Conservation (phyloP, 495 filamentous ascomycete species). For the Penicillium maclennaniae region DNA sequence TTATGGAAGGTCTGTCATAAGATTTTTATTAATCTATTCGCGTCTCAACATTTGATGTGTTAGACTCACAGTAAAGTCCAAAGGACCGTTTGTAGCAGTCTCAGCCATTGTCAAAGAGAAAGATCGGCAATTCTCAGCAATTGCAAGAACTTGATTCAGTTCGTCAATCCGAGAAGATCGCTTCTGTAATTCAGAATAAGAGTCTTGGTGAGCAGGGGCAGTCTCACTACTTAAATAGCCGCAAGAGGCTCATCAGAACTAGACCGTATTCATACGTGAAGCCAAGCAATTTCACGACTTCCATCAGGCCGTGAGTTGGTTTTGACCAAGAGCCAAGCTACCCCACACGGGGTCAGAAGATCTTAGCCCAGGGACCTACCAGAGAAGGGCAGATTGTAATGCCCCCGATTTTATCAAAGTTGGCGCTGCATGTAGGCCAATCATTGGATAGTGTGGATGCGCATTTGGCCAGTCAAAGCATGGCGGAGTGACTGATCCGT, state of each 20-base stretch:
- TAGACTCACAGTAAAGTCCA: background rate
- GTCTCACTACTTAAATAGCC: background rate
- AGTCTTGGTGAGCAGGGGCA: background rate
- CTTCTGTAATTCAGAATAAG: no score
- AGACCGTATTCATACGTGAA: background rate
- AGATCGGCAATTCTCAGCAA: background rate
- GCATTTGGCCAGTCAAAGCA: no score
- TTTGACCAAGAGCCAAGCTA: background rate
- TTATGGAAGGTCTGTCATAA: constrained; percentile 32
- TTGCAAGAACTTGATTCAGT: no score
- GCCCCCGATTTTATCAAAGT: background rate
- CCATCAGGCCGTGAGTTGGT: background rate
- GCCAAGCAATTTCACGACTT: background rate
- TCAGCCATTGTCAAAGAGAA: background rate
- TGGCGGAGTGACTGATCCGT: no score
- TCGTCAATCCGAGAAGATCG: background rate
- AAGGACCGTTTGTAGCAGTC: background rate
- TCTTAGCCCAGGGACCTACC: background rate
- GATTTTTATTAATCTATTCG: background rate
- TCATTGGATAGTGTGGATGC: no score
- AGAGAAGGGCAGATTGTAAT: background rate
- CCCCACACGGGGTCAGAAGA: no score
- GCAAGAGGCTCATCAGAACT: background rate
- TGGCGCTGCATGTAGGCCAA: background rate
- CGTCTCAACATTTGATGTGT: background rate